Evolutionary conservation across 1,284 basidiomycete genomes (phyloP).

Genomic region (Sporisorium reilianum): DNA sequence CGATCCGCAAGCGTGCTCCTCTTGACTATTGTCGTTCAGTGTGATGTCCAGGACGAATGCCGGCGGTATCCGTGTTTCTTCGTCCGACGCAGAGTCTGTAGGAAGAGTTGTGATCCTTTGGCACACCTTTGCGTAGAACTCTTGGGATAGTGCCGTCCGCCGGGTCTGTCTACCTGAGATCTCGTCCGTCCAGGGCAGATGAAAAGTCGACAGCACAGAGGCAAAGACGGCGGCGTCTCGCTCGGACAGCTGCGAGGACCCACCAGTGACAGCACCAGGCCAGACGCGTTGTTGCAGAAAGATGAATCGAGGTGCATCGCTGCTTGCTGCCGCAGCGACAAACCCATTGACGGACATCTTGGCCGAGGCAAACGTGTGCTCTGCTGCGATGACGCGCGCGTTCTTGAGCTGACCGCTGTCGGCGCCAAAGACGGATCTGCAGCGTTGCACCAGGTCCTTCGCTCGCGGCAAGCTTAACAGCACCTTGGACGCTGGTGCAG

Average conservation of each 20-base stretch:
- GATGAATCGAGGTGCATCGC: conserved; percentile 10
- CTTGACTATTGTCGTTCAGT: not conserved
- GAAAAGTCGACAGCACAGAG: conserved; percentile 10
- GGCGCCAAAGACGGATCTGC: conserved; percentile 6
- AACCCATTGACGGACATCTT: conserved; percentile 23
- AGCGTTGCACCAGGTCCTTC: conserved; percentile 19
- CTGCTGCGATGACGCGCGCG: conserved; percentile 1
- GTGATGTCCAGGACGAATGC: conserved; percentile 18
- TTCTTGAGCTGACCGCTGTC: not conserved
- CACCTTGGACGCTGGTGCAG: conserved; percentile 1
- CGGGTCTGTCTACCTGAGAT: not conserved
- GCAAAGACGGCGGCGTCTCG: conserved; percentile 15
- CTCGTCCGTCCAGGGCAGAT: conserved; percentile 17
- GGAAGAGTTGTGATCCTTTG: conserved; percentile 1
- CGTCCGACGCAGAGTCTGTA: not conserved
- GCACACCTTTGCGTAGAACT: conserved; percentile 15
- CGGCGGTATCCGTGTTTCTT: not conserved
- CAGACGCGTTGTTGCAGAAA: conserved; percentile 15
- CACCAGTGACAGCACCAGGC: conserved; percentile 3
- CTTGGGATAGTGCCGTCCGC: conserved; percentile 2
- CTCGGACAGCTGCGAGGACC: not conserved
- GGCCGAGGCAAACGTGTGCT: conserved; percentile 4
- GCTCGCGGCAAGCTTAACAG: conserved; percentile 15
- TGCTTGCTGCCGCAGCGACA: not conserved
- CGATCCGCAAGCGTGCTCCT: not conserved